These are phyloP conservation scores for Populus pruinosa DNA, from an alignment of 345 rosid species.

Conservation along the genomic window DNA sequence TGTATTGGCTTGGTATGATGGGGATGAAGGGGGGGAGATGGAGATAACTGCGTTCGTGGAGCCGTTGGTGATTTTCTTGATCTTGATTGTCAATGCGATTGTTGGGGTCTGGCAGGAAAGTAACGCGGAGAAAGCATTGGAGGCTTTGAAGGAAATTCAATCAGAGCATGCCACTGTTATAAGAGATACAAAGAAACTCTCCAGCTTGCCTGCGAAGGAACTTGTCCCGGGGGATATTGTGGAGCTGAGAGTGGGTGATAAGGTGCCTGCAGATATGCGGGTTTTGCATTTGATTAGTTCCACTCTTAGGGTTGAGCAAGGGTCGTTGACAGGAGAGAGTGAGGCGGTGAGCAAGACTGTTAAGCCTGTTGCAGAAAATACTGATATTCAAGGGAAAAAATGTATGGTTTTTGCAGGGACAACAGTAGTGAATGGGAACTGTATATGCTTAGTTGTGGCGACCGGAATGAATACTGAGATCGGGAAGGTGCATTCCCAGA, in stretches of 20 bases:
- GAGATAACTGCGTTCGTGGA: slow-evolving; percentile 84
- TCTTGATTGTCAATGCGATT: slow-evolving; percentile 82
- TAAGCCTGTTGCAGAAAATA: slow-evolving; percentile 54
- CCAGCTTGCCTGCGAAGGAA: slow-evolving; percentile 63
- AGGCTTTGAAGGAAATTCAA: slow-evolving; percentile 90
- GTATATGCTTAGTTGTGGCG: slow-evolving; percentile 69
- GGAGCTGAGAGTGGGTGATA: slow-evolving; percentile 82
- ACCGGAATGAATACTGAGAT: slow-evolving; percentile 87
- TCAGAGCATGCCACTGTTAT: slow-evolving; percentile 67
- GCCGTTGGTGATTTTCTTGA: slow-evolving; percentile 85
- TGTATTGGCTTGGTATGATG: slow-evolving; percentile 73
- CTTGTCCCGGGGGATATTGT: slow-evolving; percentile 94
- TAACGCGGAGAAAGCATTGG: slow-evolving; percentile 87
- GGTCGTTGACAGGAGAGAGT: slow-evolving; percentile 91
- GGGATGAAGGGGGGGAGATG: slow-evolving; percentile 90
- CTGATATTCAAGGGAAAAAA: slow-evolving; percentile 85
- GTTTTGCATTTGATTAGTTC: slow-evolving; percentile 65
- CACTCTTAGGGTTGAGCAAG: slow-evolving; percentile 76
- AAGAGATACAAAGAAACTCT: slow-evolving; percentile 53
- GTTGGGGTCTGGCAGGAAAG: slow-evolving; percentile 95
- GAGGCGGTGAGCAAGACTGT: slow-evolving; percentile 82
- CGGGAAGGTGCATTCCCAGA: slow-evolving; percentile 90
- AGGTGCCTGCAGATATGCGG: slow-evolving; percentile 93
- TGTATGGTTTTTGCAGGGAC: slow-evolving; percentile 90
- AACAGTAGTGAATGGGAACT: slow-evolving; percentile 81